Conservation (phyloP, 2,329 filamentous ascomycete species). For the Ophiostoma populinum region DNA sequence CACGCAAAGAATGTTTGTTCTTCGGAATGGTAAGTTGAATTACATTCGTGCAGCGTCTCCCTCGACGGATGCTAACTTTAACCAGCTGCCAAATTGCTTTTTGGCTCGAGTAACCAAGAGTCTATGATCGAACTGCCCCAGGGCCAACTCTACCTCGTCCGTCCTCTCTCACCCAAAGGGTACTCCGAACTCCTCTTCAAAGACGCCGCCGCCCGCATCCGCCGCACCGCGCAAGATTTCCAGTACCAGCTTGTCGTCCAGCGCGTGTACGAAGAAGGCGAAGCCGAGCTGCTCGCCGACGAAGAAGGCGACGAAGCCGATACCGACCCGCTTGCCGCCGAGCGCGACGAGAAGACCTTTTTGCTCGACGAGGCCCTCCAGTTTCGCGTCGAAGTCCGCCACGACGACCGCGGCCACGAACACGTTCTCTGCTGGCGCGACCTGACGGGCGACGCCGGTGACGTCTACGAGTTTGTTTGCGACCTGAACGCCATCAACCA, state of each 20-base stretch:
- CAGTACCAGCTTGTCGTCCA: constrained; percentile 97
- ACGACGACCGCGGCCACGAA: constrained; percentile 45
- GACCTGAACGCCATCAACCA: constrained; percentile 28
- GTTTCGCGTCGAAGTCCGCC: constrained; percentile 65
- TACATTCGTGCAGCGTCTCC: not conserved
- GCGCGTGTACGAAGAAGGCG: constrained; percentile 91
- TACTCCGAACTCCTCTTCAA: constrained; percentile 99
- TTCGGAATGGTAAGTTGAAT: constrained; percentile 22
- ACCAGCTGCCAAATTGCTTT: constrained; percentile 79
- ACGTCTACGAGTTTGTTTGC: constrained; percentile 97
- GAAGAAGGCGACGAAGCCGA: constrained; percentile 73
- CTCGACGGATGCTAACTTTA: not conserved
- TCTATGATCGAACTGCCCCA: constrained; percentile 87
- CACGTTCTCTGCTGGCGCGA: constrained; percentile 90
- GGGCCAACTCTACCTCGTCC: constrained; percentile 92
- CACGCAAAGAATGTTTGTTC: constrained; percentile 22
- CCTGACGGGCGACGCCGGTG: constrained; percentile 78
- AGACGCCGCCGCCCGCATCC: constrained; percentile 82
- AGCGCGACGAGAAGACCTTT: constrained; percentile 96
- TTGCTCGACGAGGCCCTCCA: constrained; percentile 82
- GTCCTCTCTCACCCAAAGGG: constrained; percentile 86
- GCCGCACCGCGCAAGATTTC: constrained; percentile 83
- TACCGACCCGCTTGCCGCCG: constrained; percentile 52
- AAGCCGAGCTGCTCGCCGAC: constrained; percentile 78
- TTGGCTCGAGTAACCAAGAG: constrained; percentile 74